phyloP scores from a whole-genome alignment of 192 early-diverging fungal genomes.

The Helicostylum pulchrum region DNA sequence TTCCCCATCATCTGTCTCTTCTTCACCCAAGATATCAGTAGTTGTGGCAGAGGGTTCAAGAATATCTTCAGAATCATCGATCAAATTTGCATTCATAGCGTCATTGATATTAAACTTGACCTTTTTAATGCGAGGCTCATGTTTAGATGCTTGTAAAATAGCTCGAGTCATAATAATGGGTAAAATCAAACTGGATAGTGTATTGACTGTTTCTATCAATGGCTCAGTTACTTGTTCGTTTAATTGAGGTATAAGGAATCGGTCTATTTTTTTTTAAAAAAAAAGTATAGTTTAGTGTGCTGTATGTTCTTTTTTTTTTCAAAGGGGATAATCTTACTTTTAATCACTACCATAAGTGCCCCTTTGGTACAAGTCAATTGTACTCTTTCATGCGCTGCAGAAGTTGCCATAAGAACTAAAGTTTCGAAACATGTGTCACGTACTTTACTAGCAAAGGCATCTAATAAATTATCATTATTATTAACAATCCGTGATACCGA shows the following conservation, averaged over 20 bases:
- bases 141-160: neutral
- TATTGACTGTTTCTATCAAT: constrained; percentile 14
- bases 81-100: too few relatives aligned
- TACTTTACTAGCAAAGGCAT: constrained; percentile 19
- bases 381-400: constrained; percentile 23
- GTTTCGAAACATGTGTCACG: constrained; percentile 26
- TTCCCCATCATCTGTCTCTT: neutral
- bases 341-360: constrained; percentile 19
- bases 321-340: constrained; percentile 21
- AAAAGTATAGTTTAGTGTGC: neutral
- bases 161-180: constrained; percentile 25
- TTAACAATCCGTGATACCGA: too few relatives aligned
- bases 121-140: neutral
- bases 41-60: neutral
- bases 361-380: constrained; percentile 31
- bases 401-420: constrained; percentile 15
- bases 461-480: neutral
- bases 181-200: constrained; percentile 5
- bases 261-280: constrained; percentile 10
- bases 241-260: constrained; percentile 12
- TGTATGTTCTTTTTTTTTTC: too few relatives aligned
- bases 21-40: neutral
- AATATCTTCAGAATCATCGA: neutral
- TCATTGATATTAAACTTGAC: too few relatives aligned
- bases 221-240: constrained; percentile 22